Conservation (phyloP, 768 basidiomycete species). For the Boletus subparvulus region DNA sequence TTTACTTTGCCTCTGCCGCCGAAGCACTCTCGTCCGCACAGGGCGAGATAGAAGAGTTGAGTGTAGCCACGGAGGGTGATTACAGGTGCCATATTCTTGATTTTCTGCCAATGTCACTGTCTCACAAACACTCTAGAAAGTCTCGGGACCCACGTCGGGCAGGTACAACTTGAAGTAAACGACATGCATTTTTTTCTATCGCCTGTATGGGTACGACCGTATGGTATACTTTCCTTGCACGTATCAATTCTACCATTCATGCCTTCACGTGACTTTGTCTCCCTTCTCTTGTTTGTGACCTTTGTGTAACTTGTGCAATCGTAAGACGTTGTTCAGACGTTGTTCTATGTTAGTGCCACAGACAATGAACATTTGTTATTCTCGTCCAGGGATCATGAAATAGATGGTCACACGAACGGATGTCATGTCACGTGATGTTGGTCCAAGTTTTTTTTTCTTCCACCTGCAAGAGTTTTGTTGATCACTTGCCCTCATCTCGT, state of each 20-base stretch:
- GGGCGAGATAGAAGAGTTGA: slow-evolving; percentile 91
- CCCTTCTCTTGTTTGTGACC: slow-evolving; percentile 6
- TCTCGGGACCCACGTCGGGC: slow-evolving; percentile 56
- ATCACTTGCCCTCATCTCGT: neutral
- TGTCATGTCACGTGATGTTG: slow-evolving; percentile 6
- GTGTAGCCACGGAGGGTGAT: slow-evolving; percentile 90
- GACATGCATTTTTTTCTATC: neutral
- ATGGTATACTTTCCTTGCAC: slow-evolving; percentile 12
- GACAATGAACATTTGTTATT: neutral
- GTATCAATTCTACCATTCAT: slow-evolving; percentile 1
- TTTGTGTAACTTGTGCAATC: slow-evolving; percentile 10
- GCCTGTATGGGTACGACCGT: slow-evolving; percentile 10
- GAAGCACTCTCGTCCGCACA: slow-evolving; percentile 81
- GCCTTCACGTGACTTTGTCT: slow-evolving; percentile 1
- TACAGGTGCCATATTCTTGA: slow-evolving; percentile 60
- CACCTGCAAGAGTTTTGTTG: neutral
- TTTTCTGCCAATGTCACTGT: neutral
- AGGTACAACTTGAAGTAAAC: neutral
- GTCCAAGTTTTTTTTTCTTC: neutral
- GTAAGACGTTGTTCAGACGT: slow-evolving; percentile 1
- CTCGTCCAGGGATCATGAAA: too few relatives aligned
- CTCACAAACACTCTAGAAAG: slow-evolving; percentile 51
- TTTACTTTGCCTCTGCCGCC: slow-evolving; percentile 73
- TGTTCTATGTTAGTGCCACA: neutral
- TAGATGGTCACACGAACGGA: too few relatives aligned